Evolutionary conservation across 345 rosid genomes (phyloP).

Genomic region (Microcos paniculata): DNA sequence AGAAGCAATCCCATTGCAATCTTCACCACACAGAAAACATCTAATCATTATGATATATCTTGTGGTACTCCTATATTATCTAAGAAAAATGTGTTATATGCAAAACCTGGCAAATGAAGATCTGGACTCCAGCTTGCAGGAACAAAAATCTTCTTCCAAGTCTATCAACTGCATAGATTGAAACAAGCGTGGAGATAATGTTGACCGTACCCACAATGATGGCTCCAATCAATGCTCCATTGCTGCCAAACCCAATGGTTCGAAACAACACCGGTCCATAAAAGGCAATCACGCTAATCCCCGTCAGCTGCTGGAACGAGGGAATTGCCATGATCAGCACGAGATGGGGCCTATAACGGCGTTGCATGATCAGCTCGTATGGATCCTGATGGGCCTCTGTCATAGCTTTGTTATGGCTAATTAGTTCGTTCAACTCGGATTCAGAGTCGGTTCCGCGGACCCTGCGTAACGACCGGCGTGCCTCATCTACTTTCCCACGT

Average conservation of each 20-base stretch:
- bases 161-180: conserved; percentile 16
- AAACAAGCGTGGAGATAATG: neutral
- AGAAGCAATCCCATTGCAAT: conserved; percentile 14
- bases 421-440: neutral
- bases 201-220: neutral
- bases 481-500: conserved; percentile 1
- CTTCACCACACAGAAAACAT: neutral
- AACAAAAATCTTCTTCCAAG: conserved; percentile 22
- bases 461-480: neutral
- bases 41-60: neutral
- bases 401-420: neutral
- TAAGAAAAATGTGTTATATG: neutral
- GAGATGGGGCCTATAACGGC: conserved; percentile 9
- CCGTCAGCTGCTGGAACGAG: conserved; percentile 9
- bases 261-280: conserved; percentile 3
- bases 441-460: neutral
- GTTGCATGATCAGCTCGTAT: neutral
- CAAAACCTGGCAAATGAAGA: conserved; percentile 14
- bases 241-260: conserved; percentile 4
- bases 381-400: neutral
- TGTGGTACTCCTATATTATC: too few relatives aligned
- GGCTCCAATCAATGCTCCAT: conserved; percentile 10
- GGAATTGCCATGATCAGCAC: conserved; percentile 10
- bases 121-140: conserved; percentile 19
- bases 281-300: conserved; percentile 3